These are phyloP conservation scores for Actinomortierella ambigua DNA, from an alignment of 371 early-diverging fungal species.

Conservation along the genomic window DNA sequence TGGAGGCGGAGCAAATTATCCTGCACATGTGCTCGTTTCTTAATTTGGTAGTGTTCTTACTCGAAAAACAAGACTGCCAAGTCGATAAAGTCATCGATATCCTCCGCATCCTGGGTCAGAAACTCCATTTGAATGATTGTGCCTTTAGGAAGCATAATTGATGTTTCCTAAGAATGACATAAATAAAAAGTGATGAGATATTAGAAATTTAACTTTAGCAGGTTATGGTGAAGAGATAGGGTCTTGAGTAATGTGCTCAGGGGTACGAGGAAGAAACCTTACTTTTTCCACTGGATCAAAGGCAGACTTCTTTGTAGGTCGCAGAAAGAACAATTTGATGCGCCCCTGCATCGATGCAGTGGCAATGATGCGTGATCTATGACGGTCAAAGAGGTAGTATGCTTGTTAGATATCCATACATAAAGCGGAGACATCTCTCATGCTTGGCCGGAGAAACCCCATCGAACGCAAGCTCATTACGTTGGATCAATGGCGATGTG, in stretches of 20 bases:
- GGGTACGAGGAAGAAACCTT: too few species aligned
- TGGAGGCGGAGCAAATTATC: too few species aligned
- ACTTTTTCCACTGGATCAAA: constrained; percentile 37
- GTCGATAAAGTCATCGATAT: constrained; percentile 11
- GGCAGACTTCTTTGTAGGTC: constrained; percentile 16
- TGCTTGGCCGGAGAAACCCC: background rate
- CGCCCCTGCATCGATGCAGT: constrained; percentile 24
- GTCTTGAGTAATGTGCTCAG: too few species aligned
- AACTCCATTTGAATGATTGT: constrained; percentile 37
- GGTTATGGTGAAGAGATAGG: too few species aligned
- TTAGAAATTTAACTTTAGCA: too few species aligned
- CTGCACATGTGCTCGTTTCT: too few species aligned
- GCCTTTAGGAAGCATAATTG: constrained; percentile 15
- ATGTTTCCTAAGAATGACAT: constrained; percentile 11
- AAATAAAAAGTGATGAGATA: too few species aligned
- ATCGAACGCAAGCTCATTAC: constrained; percentile 3
- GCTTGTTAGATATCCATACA: background rate
- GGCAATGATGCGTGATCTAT: constrained; percentile 19
- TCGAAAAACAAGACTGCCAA: constrained; percentile 30
- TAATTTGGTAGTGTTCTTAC: constrained; percentile 3
- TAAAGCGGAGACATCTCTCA: background rate
- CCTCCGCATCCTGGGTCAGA: constrained; percentile 19
- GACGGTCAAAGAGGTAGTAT: background rate
- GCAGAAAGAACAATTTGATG: constrained; percentile 24
- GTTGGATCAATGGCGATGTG: constrained; percentile 31